Evolutionary conservation across 108 stramenopile genomes (phyloP).

Genomic region (Stephanodiscus triporus): DNA sequence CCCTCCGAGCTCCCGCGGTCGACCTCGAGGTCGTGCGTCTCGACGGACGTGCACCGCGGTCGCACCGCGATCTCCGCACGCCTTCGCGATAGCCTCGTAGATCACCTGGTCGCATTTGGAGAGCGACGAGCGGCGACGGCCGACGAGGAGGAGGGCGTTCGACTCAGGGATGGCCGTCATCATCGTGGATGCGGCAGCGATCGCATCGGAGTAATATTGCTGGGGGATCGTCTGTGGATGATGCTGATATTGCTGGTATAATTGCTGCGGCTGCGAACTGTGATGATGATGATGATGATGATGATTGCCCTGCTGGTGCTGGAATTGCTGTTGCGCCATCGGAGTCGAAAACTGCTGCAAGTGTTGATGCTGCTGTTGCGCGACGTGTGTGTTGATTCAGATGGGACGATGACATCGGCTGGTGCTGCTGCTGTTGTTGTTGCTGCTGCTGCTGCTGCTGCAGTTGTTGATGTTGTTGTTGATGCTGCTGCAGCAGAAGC

Average conservation of each 20-base stretch:
- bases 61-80: slow-evolving; percentile 80
- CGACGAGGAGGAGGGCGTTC: too few species aligned
- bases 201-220: not conserved
- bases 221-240: not conserved
- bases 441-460: not conserved
- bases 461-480: not conserved
- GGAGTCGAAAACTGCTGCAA: not conserved
- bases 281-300: not conserved
- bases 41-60: slow-evolving; percentile 57
- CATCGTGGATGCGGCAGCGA: too few species aligned
- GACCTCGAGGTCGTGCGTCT: not conserved
- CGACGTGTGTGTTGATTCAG: not conserved
- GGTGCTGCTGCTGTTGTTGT: not conserved
- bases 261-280: not conserved
- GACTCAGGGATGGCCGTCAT: too few species aligned
- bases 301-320: not conserved
- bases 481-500: not conserved
- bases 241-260: slow-evolving; percentile 5
- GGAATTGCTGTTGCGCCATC: not conserved
- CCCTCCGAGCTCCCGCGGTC: too few species aligned
- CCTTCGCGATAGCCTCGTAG: slow-evolving; percentile 86
- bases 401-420: not conserved
- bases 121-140: slow-evolving; percentile 30
- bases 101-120: slow-evolving; percentile 90
- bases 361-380: not conserved